Conservation (phyloP, 2,329 filamentous ascomycete species). For the Colletotrichum horii region DNA sequence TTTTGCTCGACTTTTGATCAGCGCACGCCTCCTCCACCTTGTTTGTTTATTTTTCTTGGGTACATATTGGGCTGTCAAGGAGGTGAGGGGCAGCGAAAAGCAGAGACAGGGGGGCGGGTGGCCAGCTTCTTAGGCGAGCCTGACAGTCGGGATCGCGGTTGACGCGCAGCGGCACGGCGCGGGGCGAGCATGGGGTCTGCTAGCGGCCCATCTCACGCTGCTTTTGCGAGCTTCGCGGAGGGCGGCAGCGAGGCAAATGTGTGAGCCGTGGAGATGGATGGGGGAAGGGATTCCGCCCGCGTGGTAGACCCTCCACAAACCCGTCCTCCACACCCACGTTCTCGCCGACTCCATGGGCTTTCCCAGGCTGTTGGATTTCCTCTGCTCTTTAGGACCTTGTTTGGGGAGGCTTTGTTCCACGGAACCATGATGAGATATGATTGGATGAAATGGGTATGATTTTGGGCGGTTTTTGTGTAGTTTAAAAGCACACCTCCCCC, state of each 20-base stretch:
- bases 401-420: conserved; percentile 44
- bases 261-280: neutral
- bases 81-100: neutral
- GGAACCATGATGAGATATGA: conserved; percentile 56
- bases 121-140: conserved; percentile 19
- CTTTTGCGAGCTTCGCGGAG: conserved; percentile 33
- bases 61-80: conserved; percentile 17
- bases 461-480: conserved; percentile 32
- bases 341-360: neutral
- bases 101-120: conserved; percentile 16
- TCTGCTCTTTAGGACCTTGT: neutral
- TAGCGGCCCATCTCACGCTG: conserved; percentile 40
- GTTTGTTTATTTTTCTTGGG: conserved; percentile 11
- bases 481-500: conserved; percentile 50
- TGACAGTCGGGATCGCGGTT: conserved; percentile 30
- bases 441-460: conserved; percentile 47
- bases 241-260: conserved; percentile 29
- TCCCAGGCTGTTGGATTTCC: neutral
- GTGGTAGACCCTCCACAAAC: neutral
- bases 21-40: conserved; percentile 17
- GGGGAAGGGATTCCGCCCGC: neutral
- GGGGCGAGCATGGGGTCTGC: conserved; percentile 5
- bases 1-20: neutral
- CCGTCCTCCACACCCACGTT: neutral
- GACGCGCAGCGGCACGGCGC: conserved; percentile 28